These are phyloP conservation scores for Cryptosporidium tyzzeri DNA, from an alignment of 169 alveolate genomes.

Conservation along the genomic window DNA sequence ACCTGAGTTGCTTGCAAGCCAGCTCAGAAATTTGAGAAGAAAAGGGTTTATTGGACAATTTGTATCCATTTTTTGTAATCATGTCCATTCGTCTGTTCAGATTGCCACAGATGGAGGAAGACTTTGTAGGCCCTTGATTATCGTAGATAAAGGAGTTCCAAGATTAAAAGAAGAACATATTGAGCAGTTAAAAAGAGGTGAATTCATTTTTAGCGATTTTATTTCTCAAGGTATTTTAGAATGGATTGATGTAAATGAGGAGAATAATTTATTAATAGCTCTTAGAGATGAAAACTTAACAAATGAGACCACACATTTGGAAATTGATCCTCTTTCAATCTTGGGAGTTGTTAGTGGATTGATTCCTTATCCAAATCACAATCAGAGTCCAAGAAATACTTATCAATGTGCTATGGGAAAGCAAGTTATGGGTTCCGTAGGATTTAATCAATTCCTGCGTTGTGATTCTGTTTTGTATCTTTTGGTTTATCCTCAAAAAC, in stretches of 20 bases:
- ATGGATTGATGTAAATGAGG: constrained; percentile 99
- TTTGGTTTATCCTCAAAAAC: constrained; percentile 97
- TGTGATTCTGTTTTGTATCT: constrained; percentile 93
- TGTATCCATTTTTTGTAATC: constrained; percentile 94
- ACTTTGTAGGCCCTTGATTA: constrained; percentile 96
- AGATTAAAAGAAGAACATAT: constrained; percentile 81
- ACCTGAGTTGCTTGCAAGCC: constrained; percentile 89
- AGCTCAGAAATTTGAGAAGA: constrained; percentile 93
- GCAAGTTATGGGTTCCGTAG: constrained; percentile 99
- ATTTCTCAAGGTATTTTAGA: constrained; percentile 94
- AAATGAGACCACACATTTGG: constrained; percentile 97
- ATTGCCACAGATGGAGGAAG: constrained; percentile 99
- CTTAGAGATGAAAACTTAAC: constrained; percentile 91
- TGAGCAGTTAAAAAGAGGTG: constrained; percentile 84
- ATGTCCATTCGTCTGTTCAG: constrained; percentile 91
- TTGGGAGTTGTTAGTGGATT: constrained; percentile 99
- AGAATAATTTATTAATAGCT: constrained; percentile 96
- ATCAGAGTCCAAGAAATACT: constrained; percentile 99
- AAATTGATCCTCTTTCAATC: constrained; percentile 97
- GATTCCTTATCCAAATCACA: constrained; percentile 99
- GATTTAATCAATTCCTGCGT: constrained; percentile 89
- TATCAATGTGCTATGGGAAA: constrained; percentile 99
- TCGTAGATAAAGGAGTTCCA: constrained; percentile 94
- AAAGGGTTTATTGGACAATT: constrained; percentile 96
- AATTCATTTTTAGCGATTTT: constrained; percentile 89